Evolutionary conservation across 305 asterid species (phyloP), one percentile per base, ranked within the genome.

Genomic region (Solanum hybrid): DNA sequence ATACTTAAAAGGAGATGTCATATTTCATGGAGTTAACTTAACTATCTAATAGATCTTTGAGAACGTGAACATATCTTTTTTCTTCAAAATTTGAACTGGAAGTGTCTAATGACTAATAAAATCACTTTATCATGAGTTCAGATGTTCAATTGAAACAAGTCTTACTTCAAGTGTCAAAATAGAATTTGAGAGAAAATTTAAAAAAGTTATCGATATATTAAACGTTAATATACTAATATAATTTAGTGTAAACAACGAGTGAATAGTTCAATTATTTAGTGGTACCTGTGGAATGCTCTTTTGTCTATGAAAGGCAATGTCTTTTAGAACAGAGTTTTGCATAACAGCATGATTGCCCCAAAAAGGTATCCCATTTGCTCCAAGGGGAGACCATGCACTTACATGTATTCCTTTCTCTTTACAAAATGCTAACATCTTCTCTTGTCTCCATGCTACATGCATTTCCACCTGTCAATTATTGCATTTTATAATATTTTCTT

Each of bases 311-410:
- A 39, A 28, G 37, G 93, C 90, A 86, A 92, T 92, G 13, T 87
- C 89, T 20, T 82, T 82, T 0, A 90, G 90, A 4, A 87, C 3
- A 74, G 71, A 67, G 80, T 31, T 89, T 8, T 90, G 91, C 90
- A 89, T 73, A 0, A 89, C 89, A 9, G 42, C 86, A 14, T 74
- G 83, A 13, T 13, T 31, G 20, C 92, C 92, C 92, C 91, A 76
- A 0, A 24, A 6, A 14, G 10, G n/a, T 24, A 61, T 42, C 1
- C 92, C 93, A 35, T 82, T 87, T 5, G 88, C 69, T 24, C 89
- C 88, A 26, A 92, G 88, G 5, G 93, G 93, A 89, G 91, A 90
- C 90, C 91, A 92, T 28, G 93, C 93, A 36, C 89, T 87, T 6
- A 90, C 86, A 67, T 36, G 86, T 42, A 92, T 87, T 10, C 75